Evolutionary conservation across 2,329 filamentous ascomycete species (phyloP).

Genomic region (Thielaviopsis punctulata): DNA sequence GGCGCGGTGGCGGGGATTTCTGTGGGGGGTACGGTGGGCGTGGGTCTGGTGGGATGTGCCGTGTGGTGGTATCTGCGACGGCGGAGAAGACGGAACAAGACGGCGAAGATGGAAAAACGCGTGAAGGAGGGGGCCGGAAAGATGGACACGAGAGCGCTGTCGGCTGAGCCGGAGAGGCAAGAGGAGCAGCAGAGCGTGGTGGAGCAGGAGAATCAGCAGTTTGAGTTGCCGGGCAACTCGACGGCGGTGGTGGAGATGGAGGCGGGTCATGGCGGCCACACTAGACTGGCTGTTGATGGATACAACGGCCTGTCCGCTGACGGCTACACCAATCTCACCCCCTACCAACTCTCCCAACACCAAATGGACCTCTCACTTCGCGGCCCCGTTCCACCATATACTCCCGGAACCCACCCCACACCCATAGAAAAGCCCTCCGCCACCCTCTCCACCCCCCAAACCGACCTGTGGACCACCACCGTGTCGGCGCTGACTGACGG

Average conservation of each 20-base stretch:
- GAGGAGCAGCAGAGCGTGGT: conserved; percentile 23
- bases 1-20: conserved; percentile 28
- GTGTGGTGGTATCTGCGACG: conserved; percentile 21
- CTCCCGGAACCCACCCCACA: conserved; percentile 21
- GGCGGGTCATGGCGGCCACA: conserved; percentile 21
- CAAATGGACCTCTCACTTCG: conserved; percentile 35
- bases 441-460: too few species aligned
- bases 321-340: conserved; percentile 24
- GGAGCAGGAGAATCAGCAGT: conserved; percentile 30
- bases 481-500: neutral
- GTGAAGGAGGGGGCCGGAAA: too few species aligned
- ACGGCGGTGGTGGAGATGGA: conserved; percentile 33
- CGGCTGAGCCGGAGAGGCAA: too few species aligned
- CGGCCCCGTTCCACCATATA: conserved; percentile 32
- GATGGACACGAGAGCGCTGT: too few species aligned
- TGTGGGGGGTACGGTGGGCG: conserved; percentile 24
- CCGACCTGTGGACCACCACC: neutral
- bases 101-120: neutral
- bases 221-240: conserved; percentile 31
- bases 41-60: conserved; percentile 19
- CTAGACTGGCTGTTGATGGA: conserved; percentile 17
- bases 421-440: too few species aligned
- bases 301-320: too few species aligned
- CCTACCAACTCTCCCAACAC: conserved; percentile 33
- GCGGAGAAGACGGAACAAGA: conserved; percentile 20